Base-by-base conservation (phyloP, 805 yeast species). In the Wickerhamomyces sydowiorum region DNA sequence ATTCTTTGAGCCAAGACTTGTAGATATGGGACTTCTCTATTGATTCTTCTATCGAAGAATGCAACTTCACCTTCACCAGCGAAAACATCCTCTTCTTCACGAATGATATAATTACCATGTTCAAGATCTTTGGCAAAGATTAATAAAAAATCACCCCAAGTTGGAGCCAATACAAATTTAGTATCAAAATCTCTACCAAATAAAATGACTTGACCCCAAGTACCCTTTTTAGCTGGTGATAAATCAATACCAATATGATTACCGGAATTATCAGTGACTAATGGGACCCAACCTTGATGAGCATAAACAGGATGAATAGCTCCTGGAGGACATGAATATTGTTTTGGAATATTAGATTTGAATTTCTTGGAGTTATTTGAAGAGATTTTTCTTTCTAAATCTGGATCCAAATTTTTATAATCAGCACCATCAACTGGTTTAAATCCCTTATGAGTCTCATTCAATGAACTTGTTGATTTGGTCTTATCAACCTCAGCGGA, bases 111-210 rank as follows among this genome's bases (percentile, higher is more conserved):
- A 59, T 83, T 84, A 10, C 96, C 96, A 39, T 69, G 73, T 59
- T 90, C 96, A 43, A 91, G 68, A 60, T 91, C 97, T 51, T 88
- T 87, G 22, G 90, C 95, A 59, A 89, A 82, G 39, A 75, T 73
- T 41, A 89, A 68, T 40, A 91, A 65, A 61, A 93, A 93, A 54
- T 86, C 93, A 15, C 95, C 96, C 82, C 95, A 91, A 42, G 83
- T 84, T 39, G 79, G 77, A 17, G 97, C 95, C 42, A 93, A 70
- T 30, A 86, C 90, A 62, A 76, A 88, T 60, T 91, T 91, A 30
- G 85, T 78, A 66, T 91, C 98, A 58, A 81, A 91, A 50, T 91
- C 98, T 57, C 97, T 80, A 31, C 99, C 99, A 62, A 86, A 91
- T 41, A 90, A 58, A 48, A 91, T 91, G 17, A 93, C 83, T 66